Evolutionary conservation across 768 basidiomycete species (phyloP).

Genomic region (Mycena belliarum): DNA sequence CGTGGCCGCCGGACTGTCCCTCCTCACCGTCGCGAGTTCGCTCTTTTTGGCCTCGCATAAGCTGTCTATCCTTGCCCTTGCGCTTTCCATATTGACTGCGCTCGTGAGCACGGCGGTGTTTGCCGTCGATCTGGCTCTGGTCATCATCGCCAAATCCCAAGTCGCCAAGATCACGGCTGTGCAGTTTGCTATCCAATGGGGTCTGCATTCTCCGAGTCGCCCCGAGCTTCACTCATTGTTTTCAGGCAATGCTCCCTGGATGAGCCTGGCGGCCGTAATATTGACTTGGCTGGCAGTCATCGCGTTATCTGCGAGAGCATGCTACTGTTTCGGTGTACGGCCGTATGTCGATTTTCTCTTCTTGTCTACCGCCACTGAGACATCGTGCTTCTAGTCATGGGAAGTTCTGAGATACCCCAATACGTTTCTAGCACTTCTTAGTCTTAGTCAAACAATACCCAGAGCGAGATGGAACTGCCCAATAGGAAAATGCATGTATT

Average conservation of each 20-base stretch:
- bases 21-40: constrained; percentile 51
- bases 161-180: constrained; percentile 38
- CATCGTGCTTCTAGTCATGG: constrained; percentile 5
- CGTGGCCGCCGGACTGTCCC: constrained; percentile 59
- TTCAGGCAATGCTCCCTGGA: constrained; percentile 77
- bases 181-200: constrained; percentile 51
- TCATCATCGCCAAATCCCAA: constrained; percentile 49
- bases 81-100: constrained; percentile 57
- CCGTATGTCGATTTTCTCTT: constrained; percentile 29
- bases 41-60: constrained; percentile 60
- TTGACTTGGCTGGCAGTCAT: constrained; percentile 63
- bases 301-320: constrained; percentile 61
- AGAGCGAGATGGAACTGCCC: too few species aligned
- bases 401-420: constrained; percentile 7
- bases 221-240: too few species aligned
- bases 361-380: neutral
- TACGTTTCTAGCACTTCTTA: neutral
- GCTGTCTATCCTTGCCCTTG: constrained; percentile 57
- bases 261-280: constrained; percentile 58
- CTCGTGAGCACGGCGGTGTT: constrained; percentile 57
- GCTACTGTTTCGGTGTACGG: constrained; percentile 68
- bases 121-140: constrained; percentile 63
- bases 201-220: too few species aligned
- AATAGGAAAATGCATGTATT: neutral
- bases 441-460: neutral